These are phyloP conservation scores for Theobroma cacao DNA, from an alignment of 345 rosid species.

Conservation along the genomic window DNA sequence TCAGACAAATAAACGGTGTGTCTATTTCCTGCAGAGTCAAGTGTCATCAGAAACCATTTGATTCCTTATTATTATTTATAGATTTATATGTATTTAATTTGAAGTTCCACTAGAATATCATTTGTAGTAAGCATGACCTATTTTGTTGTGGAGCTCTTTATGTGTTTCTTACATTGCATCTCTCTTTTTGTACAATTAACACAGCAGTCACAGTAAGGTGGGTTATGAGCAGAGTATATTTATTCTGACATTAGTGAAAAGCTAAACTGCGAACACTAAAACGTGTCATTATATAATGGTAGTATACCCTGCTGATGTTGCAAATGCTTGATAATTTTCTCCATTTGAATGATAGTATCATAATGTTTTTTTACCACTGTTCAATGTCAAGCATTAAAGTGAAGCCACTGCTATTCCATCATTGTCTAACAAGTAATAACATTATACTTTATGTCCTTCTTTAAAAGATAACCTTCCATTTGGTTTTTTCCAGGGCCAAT, in stretches of 20 bases:
- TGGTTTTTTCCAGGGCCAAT: conserved; percentile 51
- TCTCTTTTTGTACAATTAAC: neutral
- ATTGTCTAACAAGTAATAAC: neutral
- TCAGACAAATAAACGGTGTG: neutral
- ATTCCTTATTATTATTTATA: neutral
- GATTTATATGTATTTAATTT: neutral
- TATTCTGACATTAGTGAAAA: neutral
- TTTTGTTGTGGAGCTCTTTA: neutral
- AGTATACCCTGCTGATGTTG: neutral
- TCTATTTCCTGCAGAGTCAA: neutral
- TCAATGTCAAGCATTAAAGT: neutral
- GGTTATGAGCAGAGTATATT: neutral
- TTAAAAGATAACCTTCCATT: conserved; percentile 8
- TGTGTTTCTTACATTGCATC: neutral
- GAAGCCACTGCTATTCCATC: neutral
- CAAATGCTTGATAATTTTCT: neutral
- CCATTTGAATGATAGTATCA: neutral
- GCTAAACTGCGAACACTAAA: neutral
- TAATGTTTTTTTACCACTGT: too few species aligned
- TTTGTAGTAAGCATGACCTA: neutral
- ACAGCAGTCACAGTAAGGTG: neutral
- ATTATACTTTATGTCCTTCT: neutral
- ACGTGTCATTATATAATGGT: too few species aligned
- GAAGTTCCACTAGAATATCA: neutral
- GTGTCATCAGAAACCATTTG: neutral